A percentile compares a stretch with the other conserved stretches of the same genome.
Conservation (phyloP, 1,284 basidiomycete genomes). For the Ceratobasidium sp. region DNA sequence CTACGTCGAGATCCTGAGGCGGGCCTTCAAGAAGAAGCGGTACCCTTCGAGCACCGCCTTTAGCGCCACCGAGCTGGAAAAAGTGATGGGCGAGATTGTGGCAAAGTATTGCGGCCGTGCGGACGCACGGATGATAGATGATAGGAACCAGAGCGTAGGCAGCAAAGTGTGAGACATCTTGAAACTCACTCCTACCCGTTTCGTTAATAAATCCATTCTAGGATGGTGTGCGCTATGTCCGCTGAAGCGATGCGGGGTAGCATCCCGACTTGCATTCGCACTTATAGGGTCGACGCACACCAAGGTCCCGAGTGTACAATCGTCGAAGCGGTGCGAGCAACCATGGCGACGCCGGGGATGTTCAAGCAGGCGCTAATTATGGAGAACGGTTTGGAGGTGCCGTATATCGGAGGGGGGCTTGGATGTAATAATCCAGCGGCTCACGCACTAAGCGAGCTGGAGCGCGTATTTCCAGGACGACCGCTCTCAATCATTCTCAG, state of each 20-base stretch:
- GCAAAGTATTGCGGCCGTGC: no score
- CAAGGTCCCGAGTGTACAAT: constrained; percentile 6
- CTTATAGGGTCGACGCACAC: neutral
- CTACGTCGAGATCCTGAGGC: constrained; percentile 50
- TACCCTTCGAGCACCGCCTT: no score
- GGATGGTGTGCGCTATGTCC: neutral
- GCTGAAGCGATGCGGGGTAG: neutral
- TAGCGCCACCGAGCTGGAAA: no score
- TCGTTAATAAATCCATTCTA: neutral
- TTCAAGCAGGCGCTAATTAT: constrained; percentile 6
- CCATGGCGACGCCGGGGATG: neutral
- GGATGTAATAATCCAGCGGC: constrained; percentile 14
- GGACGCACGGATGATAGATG: no score
- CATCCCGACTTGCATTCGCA: neutral
- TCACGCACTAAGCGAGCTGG: neutral
- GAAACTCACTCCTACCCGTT: neutral
- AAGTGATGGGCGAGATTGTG: no score
- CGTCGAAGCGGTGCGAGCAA: constrained; percentile 1
- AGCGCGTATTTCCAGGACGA: neutral
- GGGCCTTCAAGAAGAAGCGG: neutral
- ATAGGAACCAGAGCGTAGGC: neutral
- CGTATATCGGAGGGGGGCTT: constrained; percentile 9
- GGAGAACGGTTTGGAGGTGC: neutral
- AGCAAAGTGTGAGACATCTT: constrained; percentile 12
- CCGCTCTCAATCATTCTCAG: constrained; percentile 4